Evolutionary conservation across 352 stramenopile species (phyloP).

Genomic region (Peronospora farinosa): DNA sequence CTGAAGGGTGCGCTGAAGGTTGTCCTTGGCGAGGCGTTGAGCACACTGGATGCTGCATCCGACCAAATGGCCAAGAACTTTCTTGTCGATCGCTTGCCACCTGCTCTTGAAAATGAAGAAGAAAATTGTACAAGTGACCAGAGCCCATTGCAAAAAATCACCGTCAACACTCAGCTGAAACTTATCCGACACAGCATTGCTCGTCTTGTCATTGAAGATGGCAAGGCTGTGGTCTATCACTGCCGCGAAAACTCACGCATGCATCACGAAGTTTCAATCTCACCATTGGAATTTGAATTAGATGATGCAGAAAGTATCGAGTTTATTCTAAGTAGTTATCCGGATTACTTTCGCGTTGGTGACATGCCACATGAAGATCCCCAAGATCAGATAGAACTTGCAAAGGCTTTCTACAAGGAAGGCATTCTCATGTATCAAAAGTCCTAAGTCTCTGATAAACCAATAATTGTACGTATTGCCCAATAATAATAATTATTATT

Average conservation of each 20-base stretch:
- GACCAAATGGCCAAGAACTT: conserved; percentile 85
- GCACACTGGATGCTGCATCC: conserved; percentile 60
- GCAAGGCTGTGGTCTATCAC: conserved; percentile 72
- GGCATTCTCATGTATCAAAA: conserved; percentile 75
- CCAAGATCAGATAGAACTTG: conserved; percentile 63
- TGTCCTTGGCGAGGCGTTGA: conserved; percentile 57
- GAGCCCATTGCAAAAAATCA: conserved; percentile 75
- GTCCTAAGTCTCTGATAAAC: conserved; percentile 9
- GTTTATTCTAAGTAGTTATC: conserved; percentile 69
- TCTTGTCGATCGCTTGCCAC: conserved; percentile 68
- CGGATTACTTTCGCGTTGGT: conserved; percentile 67
- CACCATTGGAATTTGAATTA: conserved; percentile 70
- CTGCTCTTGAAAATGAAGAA: conserved; percentile 63
- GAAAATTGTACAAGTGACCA: conserved; percentile 75
- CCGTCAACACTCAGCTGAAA: conserved; percentile 70
- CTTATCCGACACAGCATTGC: conserved; percentile 62
- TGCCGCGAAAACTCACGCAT: conserved; percentile 73
- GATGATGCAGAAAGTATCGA: conserved; percentile 79
- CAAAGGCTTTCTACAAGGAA: conserved; percentile 68
- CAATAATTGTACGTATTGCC: too few species aligned
- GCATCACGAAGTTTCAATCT: conserved; percentile 65
- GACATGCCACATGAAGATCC: conserved; percentile 70
- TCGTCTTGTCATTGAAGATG: conserved; percentile 68
- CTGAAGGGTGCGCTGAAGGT: conserved; percentile 56
- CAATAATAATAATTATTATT: too few species aligned